Percentiles rank a stretch among this genome's conserved stretches.
Evolutionary conservation across 805 yeast species (phyloP).

Genomic region (Suhomyces faveliae): DNA sequence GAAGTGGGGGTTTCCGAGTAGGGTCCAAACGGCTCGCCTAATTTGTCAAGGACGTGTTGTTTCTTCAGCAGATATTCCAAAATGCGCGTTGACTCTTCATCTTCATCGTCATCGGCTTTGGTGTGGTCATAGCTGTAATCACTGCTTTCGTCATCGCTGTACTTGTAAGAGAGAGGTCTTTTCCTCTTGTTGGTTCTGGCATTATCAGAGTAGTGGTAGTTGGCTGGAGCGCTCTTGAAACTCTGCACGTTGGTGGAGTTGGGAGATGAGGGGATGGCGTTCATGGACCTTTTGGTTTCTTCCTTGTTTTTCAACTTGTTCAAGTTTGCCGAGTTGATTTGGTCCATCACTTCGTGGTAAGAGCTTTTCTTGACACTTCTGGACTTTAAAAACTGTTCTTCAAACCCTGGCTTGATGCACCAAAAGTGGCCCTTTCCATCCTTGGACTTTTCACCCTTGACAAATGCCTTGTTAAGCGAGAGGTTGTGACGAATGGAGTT

Average conservation of each 20-base stretch:
- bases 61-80: slow-evolving; percentile 17
- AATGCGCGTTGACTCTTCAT: slow-evolving; percentile 2
- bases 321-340: slow-evolving; percentile 20
- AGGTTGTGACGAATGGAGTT: slow-evolving; percentile 93
- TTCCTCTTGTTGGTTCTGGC: slow-evolving; percentile 1
- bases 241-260: slow-evolving; percentile 8
- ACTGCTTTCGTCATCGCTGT: slow-evolving; percentile 19
- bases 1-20: background rate
- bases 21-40: slow-evolving; percentile 14
- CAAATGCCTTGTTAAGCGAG: slow-evolving; percentile 88
- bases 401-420: slow-evolving; percentile 83
- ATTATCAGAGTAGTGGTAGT: background rate
- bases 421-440: slow-evolving; percentile 93
- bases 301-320: slow-evolving; percentile 6
- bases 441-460: slow-evolving; percentile 85
- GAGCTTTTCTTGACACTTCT: slow-evolving; percentile 48
- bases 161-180: slow-evolving; percentile 10
- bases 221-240: background rate
- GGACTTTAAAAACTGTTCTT: slow-evolving; percentile 71
- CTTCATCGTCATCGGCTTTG: slow-evolving; percentile 6
- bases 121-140: slow-evolving; percentile 9
- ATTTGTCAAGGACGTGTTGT: slow-evolving; percentile 6
- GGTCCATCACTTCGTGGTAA: slow-evolving; percentile 45
- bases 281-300: slow-evolving; percentile 16
- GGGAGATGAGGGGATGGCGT: slow-evolving; percentile 34